These are phyloP conservation scores for Persicaria tinctoria DNA, from an alignment of 148 eudicot species.

Conservation along the genomic window DNA sequence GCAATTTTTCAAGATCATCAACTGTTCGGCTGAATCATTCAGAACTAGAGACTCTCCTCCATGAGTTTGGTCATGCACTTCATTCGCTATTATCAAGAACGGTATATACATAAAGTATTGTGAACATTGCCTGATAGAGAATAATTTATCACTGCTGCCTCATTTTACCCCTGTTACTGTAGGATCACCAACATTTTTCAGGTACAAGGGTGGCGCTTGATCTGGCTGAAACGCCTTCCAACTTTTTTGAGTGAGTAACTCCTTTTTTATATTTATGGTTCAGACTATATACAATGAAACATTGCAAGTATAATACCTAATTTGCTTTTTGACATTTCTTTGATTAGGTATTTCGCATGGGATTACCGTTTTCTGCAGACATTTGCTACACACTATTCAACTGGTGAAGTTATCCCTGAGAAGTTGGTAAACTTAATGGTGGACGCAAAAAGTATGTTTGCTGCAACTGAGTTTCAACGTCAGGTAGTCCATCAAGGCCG, in stretches of 20 bases:
- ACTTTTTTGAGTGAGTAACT: conserved; percentile 82
- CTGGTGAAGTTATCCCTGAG: conserved; percentile 84
- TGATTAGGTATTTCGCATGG: conserved; percentile 82
- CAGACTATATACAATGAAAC: not conserved
- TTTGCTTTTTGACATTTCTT: not conserved
- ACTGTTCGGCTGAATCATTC: conserved; percentile 69
- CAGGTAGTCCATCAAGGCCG: conserved; percentile 38
- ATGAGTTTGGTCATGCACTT: conserved; percentile 99
- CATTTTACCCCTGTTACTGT: conserved; percentile 15
- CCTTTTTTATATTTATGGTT: not conserved
- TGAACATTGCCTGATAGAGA: conserved; percentile 6
- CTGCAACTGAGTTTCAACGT: conserved; percentile 90
- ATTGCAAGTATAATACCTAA: not conserved
- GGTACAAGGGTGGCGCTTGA: conserved; percentile 94
- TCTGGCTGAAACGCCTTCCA: conserved; percentile 96
- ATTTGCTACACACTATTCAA: conserved; percentile 82
- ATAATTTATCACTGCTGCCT: conserved; percentile 7
- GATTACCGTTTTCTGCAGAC: conserved; percentile 79
- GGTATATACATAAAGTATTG: conserved; percentile 29
- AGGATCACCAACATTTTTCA: conserved; percentile 97
- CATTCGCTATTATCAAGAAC: conserved; percentile 95
- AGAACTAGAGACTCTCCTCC: conserved; percentile 92
- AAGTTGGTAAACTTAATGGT: conserved; percentile 63
- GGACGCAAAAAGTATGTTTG: conserved; percentile 76
- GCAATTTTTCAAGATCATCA: conserved; percentile 66